phyloP scores from a whole-genome alignment of 2,329 filamentous ascomycete genomes.

The Xylaria multiplex region DNA sequence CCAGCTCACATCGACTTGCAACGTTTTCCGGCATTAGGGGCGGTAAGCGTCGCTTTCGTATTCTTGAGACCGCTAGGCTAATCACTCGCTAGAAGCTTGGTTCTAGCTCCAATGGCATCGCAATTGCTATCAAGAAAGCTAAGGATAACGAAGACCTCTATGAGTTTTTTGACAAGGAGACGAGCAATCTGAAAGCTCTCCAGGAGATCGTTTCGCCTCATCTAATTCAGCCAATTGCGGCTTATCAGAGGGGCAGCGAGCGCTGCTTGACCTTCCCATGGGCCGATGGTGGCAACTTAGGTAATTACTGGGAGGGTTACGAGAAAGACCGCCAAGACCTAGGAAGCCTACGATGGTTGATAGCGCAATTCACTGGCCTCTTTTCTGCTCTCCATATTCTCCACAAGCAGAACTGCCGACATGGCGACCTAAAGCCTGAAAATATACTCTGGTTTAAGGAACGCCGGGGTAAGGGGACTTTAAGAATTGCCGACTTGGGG shows the following conservation, averaged over 20 bases:
- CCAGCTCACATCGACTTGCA: slow-evolving; percentile 9
- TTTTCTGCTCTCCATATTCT: slow-evolving; percentile 12
- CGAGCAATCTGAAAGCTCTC: slow-evolving; percentile 6
- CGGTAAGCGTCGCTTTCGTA: background rate
- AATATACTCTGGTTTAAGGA: slow-evolving; percentile 19
- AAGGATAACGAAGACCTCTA: slow-evolving; percentile 1
- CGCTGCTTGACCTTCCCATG: slow-evolving; percentile 30
- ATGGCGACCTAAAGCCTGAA: slow-evolving; percentile 20
- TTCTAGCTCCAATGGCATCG: background rate
- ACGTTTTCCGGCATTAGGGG: background rate
- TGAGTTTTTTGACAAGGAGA: slow-evolving; percentile 17
- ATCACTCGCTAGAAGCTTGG: too few species aligned
- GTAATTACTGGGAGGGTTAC: slow-evolving; percentile 6
- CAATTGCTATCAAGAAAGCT: slow-evolving; percentile 19
- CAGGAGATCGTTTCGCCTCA: slow-evolving; percentile 11
- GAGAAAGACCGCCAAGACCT: background rate
- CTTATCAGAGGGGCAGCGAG: slow-evolving; percentile 12
- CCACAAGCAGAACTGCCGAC: slow-evolving; percentile 13
- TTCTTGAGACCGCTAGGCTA: too few species aligned
- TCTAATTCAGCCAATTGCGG: slow-evolving; percentile 27
- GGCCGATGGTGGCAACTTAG: slow-evolving; percentile 29
- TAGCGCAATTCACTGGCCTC: slow-evolving; percentile 16
- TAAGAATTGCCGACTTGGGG: slow-evolving; percentile 23
- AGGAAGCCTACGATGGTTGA: slow-evolving; percentile 9
- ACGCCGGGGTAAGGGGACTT: background rate